Conservation (phyloP, 2,329 filamentous ascomycete genomes). For the Penicillium janthinellum region DNA sequence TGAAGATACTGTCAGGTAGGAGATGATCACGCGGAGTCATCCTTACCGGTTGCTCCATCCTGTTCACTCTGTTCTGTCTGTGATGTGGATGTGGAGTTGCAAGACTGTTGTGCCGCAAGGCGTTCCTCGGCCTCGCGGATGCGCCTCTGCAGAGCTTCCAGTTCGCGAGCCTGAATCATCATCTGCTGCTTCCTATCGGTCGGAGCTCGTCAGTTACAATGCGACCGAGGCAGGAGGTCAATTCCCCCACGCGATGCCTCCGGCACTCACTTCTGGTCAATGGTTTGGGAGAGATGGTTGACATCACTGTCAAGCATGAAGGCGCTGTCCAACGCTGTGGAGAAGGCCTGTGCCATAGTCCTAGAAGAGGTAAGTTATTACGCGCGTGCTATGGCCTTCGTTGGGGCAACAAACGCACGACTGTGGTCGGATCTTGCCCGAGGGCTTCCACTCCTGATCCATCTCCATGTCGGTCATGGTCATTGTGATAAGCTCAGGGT, state of each 20-base stretch:
- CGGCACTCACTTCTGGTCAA: conserved; percentile 74
- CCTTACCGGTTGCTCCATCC: conserved; percentile 27
- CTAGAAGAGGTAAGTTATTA: conserved; percentile 52
- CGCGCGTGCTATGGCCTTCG: background rate
- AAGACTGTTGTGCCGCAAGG: conserved; percentile 53
- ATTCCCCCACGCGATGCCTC: background rate
- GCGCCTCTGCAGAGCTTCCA: conserved; percentile 80
- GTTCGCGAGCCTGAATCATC: conserved; percentile 71
- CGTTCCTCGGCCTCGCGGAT: conserved; percentile 84
- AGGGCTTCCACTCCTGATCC: conserved; percentile 79
- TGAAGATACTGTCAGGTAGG: conserved; percentile 3
- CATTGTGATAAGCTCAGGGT: background rate
- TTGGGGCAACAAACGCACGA: conserved; percentile 63
- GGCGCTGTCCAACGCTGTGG: conserved; percentile 79
- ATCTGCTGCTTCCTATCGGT: conserved; percentile 73
- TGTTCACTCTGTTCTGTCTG: conserved; percentile 12
- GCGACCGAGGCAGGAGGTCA: conserved; percentile 19
- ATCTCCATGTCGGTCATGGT: conserved; percentile 65
- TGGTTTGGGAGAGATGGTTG: conserved; percentile 70
- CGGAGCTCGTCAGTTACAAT: background rate
- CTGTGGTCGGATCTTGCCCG: conserved; percentile 71
- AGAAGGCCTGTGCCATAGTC: conserved; percentile 85
- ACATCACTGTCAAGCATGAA: conserved; percentile 84
- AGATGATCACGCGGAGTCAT: conserved; percentile 23
- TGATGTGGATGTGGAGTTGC: conserved; percentile 10